These are phyloP conservation scores for Nectriaceae sp. DNA, from an alignment of 2,329 filamentous ascomycete species.

Conservation along the genomic window DNA sequence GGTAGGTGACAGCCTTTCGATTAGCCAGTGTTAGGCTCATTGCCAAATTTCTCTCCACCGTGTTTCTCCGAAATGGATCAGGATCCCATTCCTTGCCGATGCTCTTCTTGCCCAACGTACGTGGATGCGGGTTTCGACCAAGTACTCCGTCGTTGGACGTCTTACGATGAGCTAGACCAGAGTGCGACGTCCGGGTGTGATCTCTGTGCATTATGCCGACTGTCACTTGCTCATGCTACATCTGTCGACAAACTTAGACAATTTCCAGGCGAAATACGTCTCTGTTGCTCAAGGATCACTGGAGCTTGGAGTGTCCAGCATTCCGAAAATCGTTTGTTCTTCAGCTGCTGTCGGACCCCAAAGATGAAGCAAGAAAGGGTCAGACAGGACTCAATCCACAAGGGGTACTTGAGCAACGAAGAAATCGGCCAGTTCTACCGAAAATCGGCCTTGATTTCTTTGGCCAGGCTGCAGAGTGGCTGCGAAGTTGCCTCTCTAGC, in stretches of 20 bases:
- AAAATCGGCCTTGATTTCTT: too few relatives aligned
- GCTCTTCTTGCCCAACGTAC: not conserved
- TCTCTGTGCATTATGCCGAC: not conserved
- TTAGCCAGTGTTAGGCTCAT: too few relatives aligned
- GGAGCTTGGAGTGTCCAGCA: not conserved
- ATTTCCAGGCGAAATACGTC: not conserved
- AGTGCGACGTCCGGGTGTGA: constrained; percentile 1
- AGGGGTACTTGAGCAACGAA: too few relatives aligned
- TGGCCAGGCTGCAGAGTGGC: not conserved
- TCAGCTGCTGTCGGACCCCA: too few relatives aligned
- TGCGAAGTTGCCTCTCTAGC: not conserved
- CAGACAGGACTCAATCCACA: too few relatives aligned
- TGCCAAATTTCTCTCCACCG: too few relatives aligned
- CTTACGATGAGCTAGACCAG: not conserved
- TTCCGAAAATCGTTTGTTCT: too few relatives aligned
- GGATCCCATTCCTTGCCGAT: too few relatives aligned
- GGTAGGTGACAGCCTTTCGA: too few relatives aligned
- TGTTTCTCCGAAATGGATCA: too few relatives aligned
- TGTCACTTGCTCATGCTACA: not conserved
- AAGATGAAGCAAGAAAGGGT: too few relatives aligned
- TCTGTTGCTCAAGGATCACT: not conserved
- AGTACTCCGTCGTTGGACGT: not conserved
- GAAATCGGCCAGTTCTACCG: too few relatives aligned
- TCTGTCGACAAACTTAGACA: not conserved
- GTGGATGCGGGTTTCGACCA: not conserved